A percentile compares a stretch with the other conserved stretches of the same genome.
Conservation (phyloP, 2,329 filamentous ascomycete genomes). For the Talaromyces amestolkiae region DNA sequence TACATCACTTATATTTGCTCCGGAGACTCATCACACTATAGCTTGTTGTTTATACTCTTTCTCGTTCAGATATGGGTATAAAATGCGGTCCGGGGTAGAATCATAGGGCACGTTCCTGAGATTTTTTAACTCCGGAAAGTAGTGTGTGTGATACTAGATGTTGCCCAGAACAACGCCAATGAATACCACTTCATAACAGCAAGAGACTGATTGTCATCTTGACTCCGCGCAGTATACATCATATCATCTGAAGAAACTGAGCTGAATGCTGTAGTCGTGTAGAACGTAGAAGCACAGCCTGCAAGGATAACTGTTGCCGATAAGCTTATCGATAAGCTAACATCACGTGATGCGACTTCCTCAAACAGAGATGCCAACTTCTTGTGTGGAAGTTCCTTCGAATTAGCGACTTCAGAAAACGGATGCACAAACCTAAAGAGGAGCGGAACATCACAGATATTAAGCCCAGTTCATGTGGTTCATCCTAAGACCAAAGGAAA, state of each 20-base stretch:
- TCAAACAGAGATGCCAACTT: neutral
- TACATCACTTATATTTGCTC: neutral
- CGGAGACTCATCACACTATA: neutral
- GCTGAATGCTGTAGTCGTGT: neutral
- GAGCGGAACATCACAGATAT: neutral
- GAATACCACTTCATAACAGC: neutral
- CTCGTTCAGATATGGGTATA: neutral
- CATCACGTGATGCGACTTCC: slow-evolving; percentile 1
- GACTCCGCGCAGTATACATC: neutral
- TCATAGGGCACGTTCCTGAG: neutral
- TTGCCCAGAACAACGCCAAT: neutral
- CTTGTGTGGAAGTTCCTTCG: neutral
- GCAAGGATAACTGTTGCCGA: neutral
- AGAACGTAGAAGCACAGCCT: neutral
- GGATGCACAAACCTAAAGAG: neutral
- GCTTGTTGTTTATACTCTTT: neutral
- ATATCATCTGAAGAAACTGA: neutral
- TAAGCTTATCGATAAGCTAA: neutral
- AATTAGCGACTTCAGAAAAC: neutral
- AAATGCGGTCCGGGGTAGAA: neutral
- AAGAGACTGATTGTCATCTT: neutral
- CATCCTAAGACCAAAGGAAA: neutral
- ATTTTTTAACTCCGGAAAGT: neutral
- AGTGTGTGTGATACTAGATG: neutral
- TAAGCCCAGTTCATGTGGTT: no score